Evolutionary conservation across 164 flowering plant genomes (phyloP), one percentile per base, ranked within the genome.

Genomic region (Malania oleifera): DNA sequence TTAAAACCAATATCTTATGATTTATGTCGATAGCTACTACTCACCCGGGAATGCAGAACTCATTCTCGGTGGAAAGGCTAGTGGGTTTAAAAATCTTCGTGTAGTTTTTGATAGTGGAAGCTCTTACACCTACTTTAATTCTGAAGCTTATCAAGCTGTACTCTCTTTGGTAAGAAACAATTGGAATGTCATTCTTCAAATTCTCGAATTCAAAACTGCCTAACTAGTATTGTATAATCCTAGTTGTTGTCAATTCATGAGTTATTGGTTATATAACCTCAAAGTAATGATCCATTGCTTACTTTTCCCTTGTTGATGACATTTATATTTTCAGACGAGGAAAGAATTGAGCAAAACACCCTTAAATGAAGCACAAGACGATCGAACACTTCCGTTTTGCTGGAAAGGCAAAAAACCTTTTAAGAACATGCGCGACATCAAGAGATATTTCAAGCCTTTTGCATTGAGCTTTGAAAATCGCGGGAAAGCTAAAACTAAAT

Each of bases 81-180:
- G 77, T 1, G 83, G 80, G 19, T 50, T 70, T 0, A 82, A 67
- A 66, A 77, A 75, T 58, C 83, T 86, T 29, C 58, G 25, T 15
- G 65, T 75, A 35, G 63, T 82, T 52, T 95, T 95, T 35, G 99
- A 95, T 79, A 95, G 90, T 60, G 97, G 99, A 54, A 86, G 93
- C 73, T 81, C 99, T 53, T 93, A 81, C 70, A 80, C 87, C 1
- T 93, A 93, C 74, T 70, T 93, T 20, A 69, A 54, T 62, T 72
- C 82, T 34, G 75, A 57, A 62, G 82, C 87, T 39, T 93, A 93
- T 71, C 66, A 81, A 34, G 71, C 76, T 29, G 51, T 90, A n/a
- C 50, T 78, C 37, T 65, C 69, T 44, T 66, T 53, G 65, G 97
- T 92, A 60, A 74, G 52, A 39, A 48, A 20, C 26, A 43, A 18